Evolutionary conservation across 169 alveolate species (phyloP).

Genomic region (Babesia caballi): DNA sequence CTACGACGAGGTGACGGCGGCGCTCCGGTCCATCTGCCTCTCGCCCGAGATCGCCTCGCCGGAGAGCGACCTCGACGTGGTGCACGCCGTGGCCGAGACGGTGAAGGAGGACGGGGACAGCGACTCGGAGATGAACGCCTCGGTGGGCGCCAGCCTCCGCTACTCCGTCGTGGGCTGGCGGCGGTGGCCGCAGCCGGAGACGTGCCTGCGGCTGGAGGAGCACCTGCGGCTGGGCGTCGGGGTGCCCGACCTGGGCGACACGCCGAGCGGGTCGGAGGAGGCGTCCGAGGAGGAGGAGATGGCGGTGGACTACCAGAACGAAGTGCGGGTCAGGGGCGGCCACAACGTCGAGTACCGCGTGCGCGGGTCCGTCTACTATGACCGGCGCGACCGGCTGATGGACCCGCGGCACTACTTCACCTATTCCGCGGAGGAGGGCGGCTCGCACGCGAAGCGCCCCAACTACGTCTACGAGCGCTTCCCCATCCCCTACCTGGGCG

Average conservation of each 20-base stretch:
- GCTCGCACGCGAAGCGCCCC: background rate
- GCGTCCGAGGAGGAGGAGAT: conserved; percentile 3
- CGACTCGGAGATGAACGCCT: conserved; percentile 6
- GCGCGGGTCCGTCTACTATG: background rate
- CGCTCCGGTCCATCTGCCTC: conserved; percentile 8
- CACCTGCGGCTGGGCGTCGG: background rate
- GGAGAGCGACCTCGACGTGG: background rate
- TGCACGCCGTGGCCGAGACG: background rate
- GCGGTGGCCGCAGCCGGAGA: conserved; percentile 22
- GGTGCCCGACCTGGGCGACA: background rate
- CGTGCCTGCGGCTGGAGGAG: conserved; percentile 21
- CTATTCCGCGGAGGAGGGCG: background rate
- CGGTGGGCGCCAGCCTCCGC: background rate
- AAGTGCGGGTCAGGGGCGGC: background rate
- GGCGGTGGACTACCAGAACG: background rate
- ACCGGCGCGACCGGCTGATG: background rate
- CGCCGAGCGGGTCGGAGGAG: background rate
- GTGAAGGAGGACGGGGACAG: conserved; percentile 11
- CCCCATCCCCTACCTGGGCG: background rate
- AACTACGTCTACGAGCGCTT: background rate
- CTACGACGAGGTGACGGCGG: background rate
- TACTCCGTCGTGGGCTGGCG: conserved; percentile 22
- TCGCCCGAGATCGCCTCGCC: conserved; percentile 14
- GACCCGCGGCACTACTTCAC: conserved; percentile 11
- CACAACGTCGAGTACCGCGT: background rate